Evolutionary conservation across 345 rosid species (phyloP).

Genomic region (Corchorus olitorius): DNA sequence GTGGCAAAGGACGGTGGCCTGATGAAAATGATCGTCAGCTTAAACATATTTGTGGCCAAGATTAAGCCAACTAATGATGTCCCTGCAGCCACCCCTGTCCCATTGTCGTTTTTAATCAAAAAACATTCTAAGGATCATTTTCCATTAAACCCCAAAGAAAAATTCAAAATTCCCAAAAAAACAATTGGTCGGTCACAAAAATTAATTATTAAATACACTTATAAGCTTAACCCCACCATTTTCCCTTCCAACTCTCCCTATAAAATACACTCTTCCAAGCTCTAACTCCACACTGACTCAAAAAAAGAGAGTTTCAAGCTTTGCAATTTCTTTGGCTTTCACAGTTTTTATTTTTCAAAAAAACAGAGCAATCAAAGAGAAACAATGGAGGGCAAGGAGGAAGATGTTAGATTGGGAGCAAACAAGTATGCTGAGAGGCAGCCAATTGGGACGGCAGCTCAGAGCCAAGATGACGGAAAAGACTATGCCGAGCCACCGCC

Average conservation of each 20-base stretch:
- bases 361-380: background rate
- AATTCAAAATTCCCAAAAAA: background rate
- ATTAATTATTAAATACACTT: conserved; percentile 17
- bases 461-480: conserved; percentile 37
- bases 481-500: conserved; percentile 58
- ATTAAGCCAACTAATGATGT: conserved; percentile 27
- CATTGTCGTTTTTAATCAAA: conserved; percentile 9
- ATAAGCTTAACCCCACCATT: conserved; percentile 24
- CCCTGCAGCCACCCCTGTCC: background rate
- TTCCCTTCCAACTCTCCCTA: conserved; percentile 11
- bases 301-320: background rate
- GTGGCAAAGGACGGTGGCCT: conserved; percentile 39
- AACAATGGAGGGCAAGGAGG: conserved; percentile 48
- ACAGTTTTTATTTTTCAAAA: background rate
- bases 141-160: background rate
- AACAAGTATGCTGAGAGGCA: conserved; percentile 56
- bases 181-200: conserved; percentile 38
- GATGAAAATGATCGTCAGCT: conserved; percentile 2
- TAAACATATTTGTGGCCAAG: conserved; percentile 22
- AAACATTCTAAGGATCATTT: background rate
- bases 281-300: background rate
- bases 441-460: conserved; percentile 59
- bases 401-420: conserved; percentile 60
- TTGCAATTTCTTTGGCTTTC: background rate
- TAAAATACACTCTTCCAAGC: conserved; percentile 16